Evolutionary conservation across 495 filamentous ascomycete genomes (phyloP).

Genomic region (Penicillium waksmanii): DNA sequence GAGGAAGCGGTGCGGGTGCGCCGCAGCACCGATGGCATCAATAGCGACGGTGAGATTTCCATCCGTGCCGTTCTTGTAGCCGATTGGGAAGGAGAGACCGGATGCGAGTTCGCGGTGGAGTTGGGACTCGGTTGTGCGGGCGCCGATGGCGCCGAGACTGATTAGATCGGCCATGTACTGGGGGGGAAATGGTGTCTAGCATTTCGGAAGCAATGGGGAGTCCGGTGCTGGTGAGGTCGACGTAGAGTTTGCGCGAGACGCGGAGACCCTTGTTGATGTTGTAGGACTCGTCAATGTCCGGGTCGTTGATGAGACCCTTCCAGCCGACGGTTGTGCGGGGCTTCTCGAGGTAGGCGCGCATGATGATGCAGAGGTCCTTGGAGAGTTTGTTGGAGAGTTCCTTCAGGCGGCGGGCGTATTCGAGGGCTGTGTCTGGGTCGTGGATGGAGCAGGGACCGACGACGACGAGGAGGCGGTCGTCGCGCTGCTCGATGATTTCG

Average conservation of each 20-base stretch:
- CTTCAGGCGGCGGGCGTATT: constrained; percentile 82
- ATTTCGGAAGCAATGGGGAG: constrained; percentile 97
- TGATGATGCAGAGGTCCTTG: constrained; percentile 86
- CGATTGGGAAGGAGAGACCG: constrained; percentile 96
- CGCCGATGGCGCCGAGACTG: constrained; percentile 93
- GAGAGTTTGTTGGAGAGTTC: constrained; percentile 71
- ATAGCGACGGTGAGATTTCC: constrained; percentile 94
- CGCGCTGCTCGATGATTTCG: constrained; percentile 76
- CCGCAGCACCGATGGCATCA: constrained; percentile 91
- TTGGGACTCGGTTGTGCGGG: constrained; percentile 96
- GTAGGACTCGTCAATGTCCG: constrained; percentile 95
- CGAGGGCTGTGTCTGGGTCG: constrained; percentile 84
- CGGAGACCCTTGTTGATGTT: constrained; percentile 99
- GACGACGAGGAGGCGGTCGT: constrained; percentile 89
- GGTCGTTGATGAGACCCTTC: constrained; percentile 99
- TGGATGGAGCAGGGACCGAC: constrained; percentile 97
- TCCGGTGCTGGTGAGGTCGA: constrained; percentile 79
- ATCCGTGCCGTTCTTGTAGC: constrained; percentile 99
- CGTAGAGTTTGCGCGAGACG: constrained; percentile 85
- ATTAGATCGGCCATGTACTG: constrained; percentile 94
- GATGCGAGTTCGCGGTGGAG: constrained; percentile 93
- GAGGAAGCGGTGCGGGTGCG: constrained; percentile 94
- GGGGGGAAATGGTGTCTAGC: constrained; percentile 98
- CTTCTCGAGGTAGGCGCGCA: constrained; percentile 99
- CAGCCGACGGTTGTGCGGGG: constrained; percentile 98